Evolutionary conservation across 192 early-diverging fungal species (phyloP).

Genomic region (Backusella morwellensis): DNA sequence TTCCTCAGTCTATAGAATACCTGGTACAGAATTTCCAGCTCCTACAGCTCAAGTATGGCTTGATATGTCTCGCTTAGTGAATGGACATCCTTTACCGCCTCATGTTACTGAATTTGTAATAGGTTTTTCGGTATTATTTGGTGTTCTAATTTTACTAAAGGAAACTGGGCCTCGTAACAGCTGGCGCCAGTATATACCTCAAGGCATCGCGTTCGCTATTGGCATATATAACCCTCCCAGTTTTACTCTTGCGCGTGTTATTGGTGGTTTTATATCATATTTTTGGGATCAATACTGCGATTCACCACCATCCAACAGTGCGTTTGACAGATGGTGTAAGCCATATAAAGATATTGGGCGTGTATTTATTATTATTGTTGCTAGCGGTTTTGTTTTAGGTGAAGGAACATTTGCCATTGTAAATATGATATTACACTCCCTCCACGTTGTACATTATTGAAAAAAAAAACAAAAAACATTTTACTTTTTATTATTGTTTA

Average conservation of each 20-base stretch:
- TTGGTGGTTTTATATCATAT: constrained; percentile 55
- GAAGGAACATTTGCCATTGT: constrained; percentile 72
- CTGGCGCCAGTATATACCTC: constrained; percentile 59
- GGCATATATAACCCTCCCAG: constrained; percentile 79
- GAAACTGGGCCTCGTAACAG: constrained; percentile 8
- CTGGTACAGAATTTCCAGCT: constrained; percentile 63
- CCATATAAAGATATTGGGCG: constrained; percentile 34
- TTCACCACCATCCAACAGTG: constrained; percentile 8
- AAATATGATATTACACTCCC: constrained; percentile 47
- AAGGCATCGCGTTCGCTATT: constrained; percentile 76
- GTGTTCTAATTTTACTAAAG: constrained; percentile 26
- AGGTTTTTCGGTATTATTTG: constrained; percentile 55
- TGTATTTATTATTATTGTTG: constrained; percentile 69
- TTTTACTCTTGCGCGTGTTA: constrained; percentile 67
- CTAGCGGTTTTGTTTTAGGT: constrained; percentile 75
- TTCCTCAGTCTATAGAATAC: constrained; percentile 62
- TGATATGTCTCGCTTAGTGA: constrained; percentile 73
- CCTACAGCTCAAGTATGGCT: constrained; percentile 80
- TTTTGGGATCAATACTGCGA: constrained; percentile 47
- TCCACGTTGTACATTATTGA: constrained; percentile 35
- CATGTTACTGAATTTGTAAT: constrained; percentile 59
- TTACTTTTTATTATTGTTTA: not conserved
- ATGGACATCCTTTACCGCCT: constrained; percentile 67
- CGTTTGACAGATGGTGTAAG: constrained; percentile 7
- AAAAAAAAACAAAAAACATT: not conserved